phyloP scores from a whole-genome alignment of 768 basidiomycete genomes.

The Gyrodon lividus region DNA sequence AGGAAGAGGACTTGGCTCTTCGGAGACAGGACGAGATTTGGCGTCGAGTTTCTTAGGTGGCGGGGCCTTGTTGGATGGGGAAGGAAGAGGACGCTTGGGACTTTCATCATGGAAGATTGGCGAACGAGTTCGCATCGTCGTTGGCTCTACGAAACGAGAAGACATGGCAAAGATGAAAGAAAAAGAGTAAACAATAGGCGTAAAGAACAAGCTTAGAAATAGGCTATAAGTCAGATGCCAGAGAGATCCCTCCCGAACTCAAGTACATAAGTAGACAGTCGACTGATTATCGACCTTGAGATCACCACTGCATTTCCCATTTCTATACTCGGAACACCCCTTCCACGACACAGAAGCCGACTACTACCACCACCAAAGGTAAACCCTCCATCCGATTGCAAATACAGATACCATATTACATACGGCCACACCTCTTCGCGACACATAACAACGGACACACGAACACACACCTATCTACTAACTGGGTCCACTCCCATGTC shows the following conservation, averaged over 20 bases:
- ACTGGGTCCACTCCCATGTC: neutral
- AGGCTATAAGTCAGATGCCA: constrained; percentile 27
- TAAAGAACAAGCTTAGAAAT: constrained; percentile 19
- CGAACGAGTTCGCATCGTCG: constrained; percentile 30
- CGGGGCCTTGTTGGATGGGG: constrained; percentile 31
- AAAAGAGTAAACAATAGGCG: constrained; percentile 7
- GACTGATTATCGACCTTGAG: constrained; percentile 32
- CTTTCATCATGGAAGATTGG: constrained; percentile 28
- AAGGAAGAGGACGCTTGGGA: constrained; percentile 31
- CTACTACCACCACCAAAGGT: constrained; percentile 17
- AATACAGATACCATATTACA: constrained; percentile 21
- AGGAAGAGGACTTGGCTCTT: constrained; percentile 18
- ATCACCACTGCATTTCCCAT: constrained; percentile 26
- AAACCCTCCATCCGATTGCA: constrained; percentile 27
- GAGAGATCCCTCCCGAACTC: constrained; percentile 22
- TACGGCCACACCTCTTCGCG: constrained; percentile 4
- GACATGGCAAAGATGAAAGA: constrained; percentile 20
- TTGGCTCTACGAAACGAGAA: constrained; percentile 28
- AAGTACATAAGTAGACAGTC: constrained; percentile 32
- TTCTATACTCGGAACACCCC: constrained; percentile 20
- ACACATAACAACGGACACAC: constrained; percentile 24
- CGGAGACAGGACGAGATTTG: constrained; percentile 32
- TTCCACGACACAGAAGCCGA: neutral
- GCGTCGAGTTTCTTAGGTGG: constrained; percentile 32
- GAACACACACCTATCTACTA: constrained; percentile 10